Evolutionary conservation across 2,329 filamentous ascomycete genomes (phyloP).

Genomic region (Aspergillus ruber): DNA sequence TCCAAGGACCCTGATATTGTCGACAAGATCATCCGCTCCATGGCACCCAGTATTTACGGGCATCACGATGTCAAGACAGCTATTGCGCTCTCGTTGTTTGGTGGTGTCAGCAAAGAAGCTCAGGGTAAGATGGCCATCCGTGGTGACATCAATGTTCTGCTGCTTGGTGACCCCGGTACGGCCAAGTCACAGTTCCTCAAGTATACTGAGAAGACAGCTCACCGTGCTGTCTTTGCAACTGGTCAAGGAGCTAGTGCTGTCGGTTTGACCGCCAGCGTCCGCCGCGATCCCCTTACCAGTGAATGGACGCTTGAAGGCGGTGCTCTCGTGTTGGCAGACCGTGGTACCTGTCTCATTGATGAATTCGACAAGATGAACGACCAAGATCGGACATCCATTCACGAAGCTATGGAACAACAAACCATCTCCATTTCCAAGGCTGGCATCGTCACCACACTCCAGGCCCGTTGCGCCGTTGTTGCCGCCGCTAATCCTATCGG

Average conservation of each 20-base stretch:
- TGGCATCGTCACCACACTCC: conserved; percentile 93
- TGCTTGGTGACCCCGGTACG: conserved; percentile 94
- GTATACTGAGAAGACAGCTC: conserved; percentile 95
- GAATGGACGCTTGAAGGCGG: conserved; percentile 98
- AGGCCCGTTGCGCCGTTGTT: conserved; percentile 92
- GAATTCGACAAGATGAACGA: conserved; percentile 99
- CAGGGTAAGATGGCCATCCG: conserved; percentile 83
- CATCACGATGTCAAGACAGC: conserved; percentile 97
- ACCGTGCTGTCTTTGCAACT: conserved; percentile 93
- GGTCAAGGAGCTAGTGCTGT: conserved; percentile 96
- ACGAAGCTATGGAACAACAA: conserved; percentile 99
- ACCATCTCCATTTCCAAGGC: conserved; percentile 99
- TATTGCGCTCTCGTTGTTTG: conserved; percentile 86
- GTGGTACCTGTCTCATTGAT: conserved; percentile 91
- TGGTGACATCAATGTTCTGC: conserved; percentile 95
- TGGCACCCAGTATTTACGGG: conserved; percentile 95
- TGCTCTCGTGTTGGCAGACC: conserved; percentile 88
- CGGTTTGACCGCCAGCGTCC: conserved; percentile 93
- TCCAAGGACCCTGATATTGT: conserved; percentile 84
- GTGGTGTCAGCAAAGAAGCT: conserved; percentile 86
- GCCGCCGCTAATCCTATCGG: conserved; percentile 95
- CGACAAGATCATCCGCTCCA: conserved; percentile 86
- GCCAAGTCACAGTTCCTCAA: conserved; percentile 97
- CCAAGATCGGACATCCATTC: conserved; percentile 93
- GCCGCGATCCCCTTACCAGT: conserved; percentile 86